These are phyloP conservation scores for Martiniozyma asiatica DNA, from an alignment of 1,139 yeast species.

Conservation along the genomic window DNA sequence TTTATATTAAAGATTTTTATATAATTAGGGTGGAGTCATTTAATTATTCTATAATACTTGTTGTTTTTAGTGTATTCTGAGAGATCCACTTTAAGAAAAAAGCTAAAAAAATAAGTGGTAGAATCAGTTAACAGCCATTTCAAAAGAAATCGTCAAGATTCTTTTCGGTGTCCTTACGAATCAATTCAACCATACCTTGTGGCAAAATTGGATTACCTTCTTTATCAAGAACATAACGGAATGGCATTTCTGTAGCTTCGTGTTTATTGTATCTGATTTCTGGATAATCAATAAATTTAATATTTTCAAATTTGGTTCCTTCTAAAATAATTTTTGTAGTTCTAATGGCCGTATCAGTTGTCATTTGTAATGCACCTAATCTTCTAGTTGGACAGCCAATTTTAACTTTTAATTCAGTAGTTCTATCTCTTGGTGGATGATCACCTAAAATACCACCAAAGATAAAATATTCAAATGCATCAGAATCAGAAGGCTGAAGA, in stretches of 20 bases:
- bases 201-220: conserved; percentile 73
- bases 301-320: conserved; percentile 48
- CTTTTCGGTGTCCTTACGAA: conserved; percentile 74
- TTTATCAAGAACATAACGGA: conserved; percentile 65
- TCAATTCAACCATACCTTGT: conserved; percentile 78
- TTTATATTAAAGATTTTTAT: too few relatives aligned
- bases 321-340: conserved; percentile 71
- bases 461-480: conserved; percentile 69
- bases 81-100: too few relatives aligned
- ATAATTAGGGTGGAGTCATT: too few relatives aligned
- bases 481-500: conserved; percentile 55
- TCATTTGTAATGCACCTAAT: conserved; percentile 84
- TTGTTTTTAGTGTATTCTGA: too few relatives aligned
- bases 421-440: conserved; percentile 93
- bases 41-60: too few relatives aligned
- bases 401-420: conserved; percentile 70
- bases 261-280: conserved; percentile 78
- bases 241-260: conserved; percentile 97
- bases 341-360: conserved; percentile 93
- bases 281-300: conserved; percentile 82
- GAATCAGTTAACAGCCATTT: too few relatives aligned
- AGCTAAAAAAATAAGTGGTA: too few relatives aligned
- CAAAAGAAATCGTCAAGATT: conserved; percentile 49
- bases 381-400: conserved; percentile 80
- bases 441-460: conserved; percentile 96